Percentiles rank a stretch among this genome's conserved stretches.
Conservation (phyloP, 306 rosid species). For the Quercus ilex region DNA sequence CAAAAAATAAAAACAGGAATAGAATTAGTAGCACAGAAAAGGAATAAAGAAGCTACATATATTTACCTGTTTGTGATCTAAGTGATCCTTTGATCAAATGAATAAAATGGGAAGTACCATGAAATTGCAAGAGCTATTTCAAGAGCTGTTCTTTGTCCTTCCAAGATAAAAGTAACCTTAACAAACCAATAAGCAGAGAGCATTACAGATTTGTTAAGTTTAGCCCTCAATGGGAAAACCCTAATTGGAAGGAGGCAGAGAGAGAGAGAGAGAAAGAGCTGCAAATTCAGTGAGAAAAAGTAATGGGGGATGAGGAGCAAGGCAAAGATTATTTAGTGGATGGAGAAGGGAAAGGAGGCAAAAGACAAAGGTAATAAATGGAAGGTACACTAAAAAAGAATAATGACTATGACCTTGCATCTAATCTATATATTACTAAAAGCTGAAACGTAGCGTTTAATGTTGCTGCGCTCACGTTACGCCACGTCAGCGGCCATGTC, state of each 20-base stretch:
- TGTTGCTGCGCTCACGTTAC: too few species aligned
- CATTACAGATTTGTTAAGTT: slow-evolving; percentile 30
- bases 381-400: slow-evolving; percentile 79
- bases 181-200: slow-evolving; percentile 36
- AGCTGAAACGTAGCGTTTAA: too few species aligned
- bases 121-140: slow-evolving; percentile 33
- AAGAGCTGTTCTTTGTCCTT: slow-evolving; percentile 34
- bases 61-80: slow-evolving; percentile 54
- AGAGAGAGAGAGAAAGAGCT: slow-evolving; percentile 17
- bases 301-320: slow-evolving; percentile 31
- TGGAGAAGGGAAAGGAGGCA: slow-evolving; percentile 80
- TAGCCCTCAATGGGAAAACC: slow-evolving; percentile 51
- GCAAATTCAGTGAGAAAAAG: slow-evolving; percentile 48
- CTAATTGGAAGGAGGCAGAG: slow-evolving; percentile 37
- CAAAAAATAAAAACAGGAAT: slow-evolving; percentile 26
- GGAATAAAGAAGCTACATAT: slow-evolving; percentile 29
- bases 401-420: slow-evolving; percentile 72
- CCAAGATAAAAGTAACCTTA: slow-evolving; percentile 34
- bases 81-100: slow-evolving; percentile 48
- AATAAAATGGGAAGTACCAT: slow-evolving; percentile 31
- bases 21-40: slow-evolving; percentile 30
- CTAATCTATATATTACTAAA: too few species aligned
- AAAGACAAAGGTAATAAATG: slow-evolving; percentile 93
- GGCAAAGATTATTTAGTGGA: slow-evolving; percentile 69
- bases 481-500: too few species aligned